Conservation (phyloP, 2,329 filamentous ascomycete species). For the Trichophyton simii region DNA sequence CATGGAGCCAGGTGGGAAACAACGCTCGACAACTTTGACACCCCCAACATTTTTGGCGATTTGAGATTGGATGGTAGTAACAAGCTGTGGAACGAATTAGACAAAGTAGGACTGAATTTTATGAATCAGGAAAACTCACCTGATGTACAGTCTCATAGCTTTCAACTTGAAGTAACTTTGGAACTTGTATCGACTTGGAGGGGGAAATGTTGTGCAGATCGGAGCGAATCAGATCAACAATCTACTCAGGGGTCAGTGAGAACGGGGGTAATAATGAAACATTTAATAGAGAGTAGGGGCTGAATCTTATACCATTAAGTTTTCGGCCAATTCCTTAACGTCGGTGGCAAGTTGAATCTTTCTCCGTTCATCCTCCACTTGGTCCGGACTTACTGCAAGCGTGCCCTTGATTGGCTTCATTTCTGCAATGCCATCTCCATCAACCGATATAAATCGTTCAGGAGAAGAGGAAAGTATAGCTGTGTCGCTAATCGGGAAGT, state of each 20-base stretch:
- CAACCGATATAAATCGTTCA: conserved; percentile 72
- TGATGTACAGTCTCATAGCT: conserved; percentile 86
- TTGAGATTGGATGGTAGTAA: conserved; percentile 13
- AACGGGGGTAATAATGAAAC: neutral
- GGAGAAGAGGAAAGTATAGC: conserved; percentile 67
- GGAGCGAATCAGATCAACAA: conserved; percentile 89
- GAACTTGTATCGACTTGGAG: conserved; percentile 58
- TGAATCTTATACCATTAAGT: conserved; percentile 55
- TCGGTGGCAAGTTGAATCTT: conserved; percentile 50
- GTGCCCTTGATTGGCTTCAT: conserved; percentile 97
- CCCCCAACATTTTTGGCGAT: conserved; percentile 12
- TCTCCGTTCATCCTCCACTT: conserved; percentile 61
- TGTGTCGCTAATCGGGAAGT: conserved; percentile 50
- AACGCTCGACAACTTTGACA: conserved; percentile 11
- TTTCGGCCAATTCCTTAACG: conserved; percentile 87
- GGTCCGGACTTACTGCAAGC: conserved; percentile 59
- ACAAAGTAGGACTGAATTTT: conserved; percentile 32
- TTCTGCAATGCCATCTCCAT: conserved; percentile 33
- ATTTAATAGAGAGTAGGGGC: neutral
- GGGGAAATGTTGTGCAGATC: conserved; percentile 79
- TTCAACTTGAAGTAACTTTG: conserved; percentile 72
- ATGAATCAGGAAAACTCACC: conserved; percentile 47
- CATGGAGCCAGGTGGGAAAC: conserved; percentile 81
- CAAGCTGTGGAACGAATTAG: conserved; percentile 6
- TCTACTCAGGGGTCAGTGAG: conserved; percentile 26